These are phyloP conservation scores for Leccinum fallax DNA, from an alignment of 1,284 basidiomycete species.

Conservation along the genomic window DNA sequence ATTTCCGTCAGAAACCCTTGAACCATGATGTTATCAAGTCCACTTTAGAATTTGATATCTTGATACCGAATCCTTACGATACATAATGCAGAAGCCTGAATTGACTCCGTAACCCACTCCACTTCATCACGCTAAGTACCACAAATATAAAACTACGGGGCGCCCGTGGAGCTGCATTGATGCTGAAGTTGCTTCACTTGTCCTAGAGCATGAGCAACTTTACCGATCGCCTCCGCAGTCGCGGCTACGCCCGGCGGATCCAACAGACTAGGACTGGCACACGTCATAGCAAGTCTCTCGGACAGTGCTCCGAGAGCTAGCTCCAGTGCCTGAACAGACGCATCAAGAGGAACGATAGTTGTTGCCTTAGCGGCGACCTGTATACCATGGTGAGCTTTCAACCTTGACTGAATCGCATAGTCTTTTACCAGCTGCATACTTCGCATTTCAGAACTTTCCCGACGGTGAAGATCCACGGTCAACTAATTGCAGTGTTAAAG, in stretches of 20 bases:
- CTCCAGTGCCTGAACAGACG: conserved; percentile 53
- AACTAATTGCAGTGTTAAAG: conserved; percentile 26
- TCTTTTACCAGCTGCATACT: conserved; percentile 20
- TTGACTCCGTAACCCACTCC: conserved; percentile 4
- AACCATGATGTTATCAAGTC: not conserved
- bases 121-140: conserved; percentile 14
- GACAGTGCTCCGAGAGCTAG: conserved; percentile 56
- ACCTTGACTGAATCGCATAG: not conserved
- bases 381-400: conserved; percentile 2
- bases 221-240: conserved; percentile 71
- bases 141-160: conserved; percentile 6
- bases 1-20: conserved; percentile 2
- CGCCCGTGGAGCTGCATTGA: conserved; percentile 20
- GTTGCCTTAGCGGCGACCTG: conserved; percentile 22
- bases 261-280: conserved; percentile 39
- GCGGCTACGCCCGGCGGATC: conserved; percentile 56
- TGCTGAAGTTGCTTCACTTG: conserved; percentile 60
- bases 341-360: conserved; percentile 26
- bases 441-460: conserved; percentile 19
- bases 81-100: not conserved
- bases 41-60: not conserved
- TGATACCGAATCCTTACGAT: not conserved
- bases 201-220: conserved; percentile 62
- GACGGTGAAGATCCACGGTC: conserved; percentile 19
- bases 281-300: conserved; percentile 48